A percentile compares a stretch with the other conserved stretches of the same genome.
These are phyloP conservation scores for Colletotrichum truncatum DNA, from an alignment of 2,329 filamentous ascomycete species.

Conservation along the genomic window DNA sequence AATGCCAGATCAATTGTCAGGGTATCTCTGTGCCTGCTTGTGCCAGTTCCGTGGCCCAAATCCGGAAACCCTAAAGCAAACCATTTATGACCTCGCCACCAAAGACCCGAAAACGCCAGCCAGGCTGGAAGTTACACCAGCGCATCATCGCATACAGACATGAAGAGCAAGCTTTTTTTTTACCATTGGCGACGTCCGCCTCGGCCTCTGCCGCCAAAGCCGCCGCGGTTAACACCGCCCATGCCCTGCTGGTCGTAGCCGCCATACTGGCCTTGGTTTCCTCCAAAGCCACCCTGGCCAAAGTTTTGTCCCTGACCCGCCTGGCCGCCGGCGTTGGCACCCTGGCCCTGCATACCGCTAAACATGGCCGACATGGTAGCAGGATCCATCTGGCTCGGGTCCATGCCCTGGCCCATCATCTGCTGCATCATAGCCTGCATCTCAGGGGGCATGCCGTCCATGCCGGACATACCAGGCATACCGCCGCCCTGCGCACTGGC, in stretches of 20 bases:
- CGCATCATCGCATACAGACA: constrained; percentile 3
- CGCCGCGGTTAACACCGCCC: constrained; percentile 47
- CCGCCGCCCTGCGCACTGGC: constrained; percentile 39
- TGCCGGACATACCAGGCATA: constrained; percentile 62
- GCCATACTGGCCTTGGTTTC: constrained; percentile 61
- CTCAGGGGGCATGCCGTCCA: constrained; percentile 72
- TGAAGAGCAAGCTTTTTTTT: not conserved
- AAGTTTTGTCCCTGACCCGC: constrained; percentile 62
- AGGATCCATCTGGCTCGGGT: constrained; percentile 73
- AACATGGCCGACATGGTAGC: constrained; percentile 68
- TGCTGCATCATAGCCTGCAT: constrained; percentile 77
- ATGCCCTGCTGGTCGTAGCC: constrained; percentile 58
- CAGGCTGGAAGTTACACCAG: constrained; percentile 14
- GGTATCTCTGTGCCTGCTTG: constrained; percentile 30
- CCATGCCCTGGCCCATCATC: constrained; percentile 73
- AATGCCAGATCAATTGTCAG: constrained; percentile 30
- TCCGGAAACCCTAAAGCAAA: constrained; percentile 20
- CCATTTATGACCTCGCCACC: constrained; percentile 16
- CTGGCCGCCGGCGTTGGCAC: constrained; percentile 52
- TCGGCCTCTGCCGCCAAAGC: constrained; percentile 39
- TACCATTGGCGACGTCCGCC: constrained; percentile 37
- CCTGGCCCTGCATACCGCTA: constrained; percentile 61
- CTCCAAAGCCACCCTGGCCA: constrained; percentile 61
- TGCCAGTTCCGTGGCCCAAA: constrained; percentile 13
- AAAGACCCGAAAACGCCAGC: constrained; percentile 20